phyloP scores from a whole-genome alignment of 2,329 filamentous ascomycete genomes.

The Claviceps pusilla region DNA sequence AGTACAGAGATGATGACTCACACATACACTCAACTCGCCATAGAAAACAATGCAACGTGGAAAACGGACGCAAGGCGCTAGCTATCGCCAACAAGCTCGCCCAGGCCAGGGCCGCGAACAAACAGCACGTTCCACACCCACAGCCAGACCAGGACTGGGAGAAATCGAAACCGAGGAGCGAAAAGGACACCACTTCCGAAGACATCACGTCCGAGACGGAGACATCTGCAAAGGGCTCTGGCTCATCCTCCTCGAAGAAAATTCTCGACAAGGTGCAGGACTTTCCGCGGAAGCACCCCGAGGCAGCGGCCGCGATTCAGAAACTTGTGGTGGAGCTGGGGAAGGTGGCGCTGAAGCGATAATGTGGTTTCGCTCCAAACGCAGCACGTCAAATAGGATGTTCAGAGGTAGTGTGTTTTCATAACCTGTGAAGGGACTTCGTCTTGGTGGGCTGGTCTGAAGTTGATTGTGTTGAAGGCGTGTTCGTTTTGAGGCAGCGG shows the following conservation, averaged over 20 bases:
- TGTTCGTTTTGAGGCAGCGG: no score
- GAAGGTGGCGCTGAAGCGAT: not conserved
- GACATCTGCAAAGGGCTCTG: not conserved
- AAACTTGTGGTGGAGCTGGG: not conserved
- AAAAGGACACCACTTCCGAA: not conserved
- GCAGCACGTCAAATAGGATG: no score
- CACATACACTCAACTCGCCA: not conserved
- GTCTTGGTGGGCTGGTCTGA: no score
- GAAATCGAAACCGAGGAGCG: not conserved
- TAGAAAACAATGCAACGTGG: not conserved
- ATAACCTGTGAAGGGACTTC: not conserved
- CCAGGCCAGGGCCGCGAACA: not conserved
- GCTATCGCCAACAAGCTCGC: not conserved
- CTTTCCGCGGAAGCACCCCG: not conserved
- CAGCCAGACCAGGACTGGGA: not conserved
- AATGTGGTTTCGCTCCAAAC: not conserved
- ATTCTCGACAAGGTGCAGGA: not conserved
- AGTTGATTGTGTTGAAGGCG: no score
- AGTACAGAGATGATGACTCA: not conserved
- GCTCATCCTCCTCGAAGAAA: no score
- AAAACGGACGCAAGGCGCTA: not conserved
- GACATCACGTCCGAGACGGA: not conserved
- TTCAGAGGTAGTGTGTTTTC: no score
- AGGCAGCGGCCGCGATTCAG: not conserved
- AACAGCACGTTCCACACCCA: not conserved